Evolutionary conservation across 2,329 filamentous ascomycete species (phyloP).

Genomic region (Tolypocladium ovalisporum): DNA sequence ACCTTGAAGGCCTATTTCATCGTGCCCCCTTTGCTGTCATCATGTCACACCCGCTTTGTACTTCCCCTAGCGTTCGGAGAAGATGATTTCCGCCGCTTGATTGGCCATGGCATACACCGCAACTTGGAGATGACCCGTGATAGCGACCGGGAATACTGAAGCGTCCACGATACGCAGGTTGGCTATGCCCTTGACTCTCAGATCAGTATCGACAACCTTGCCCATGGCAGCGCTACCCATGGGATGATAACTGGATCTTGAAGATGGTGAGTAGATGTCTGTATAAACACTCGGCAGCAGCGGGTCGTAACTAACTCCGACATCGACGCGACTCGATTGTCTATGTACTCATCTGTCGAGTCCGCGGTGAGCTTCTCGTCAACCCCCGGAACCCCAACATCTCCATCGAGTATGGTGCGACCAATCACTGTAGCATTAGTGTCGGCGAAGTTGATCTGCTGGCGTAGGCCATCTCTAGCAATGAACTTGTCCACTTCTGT

Average conservation of each 20-base stretch:
- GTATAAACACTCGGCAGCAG: neutral
- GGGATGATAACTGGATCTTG: constrained; percentile 15
- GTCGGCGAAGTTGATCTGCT: constrained; percentile 10
- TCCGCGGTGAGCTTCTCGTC: constrained; percentile 8
- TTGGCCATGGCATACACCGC: constrained; percentile 46
- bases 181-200: constrained; percentile 24
- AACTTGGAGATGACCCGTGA: constrained; percentile 30
- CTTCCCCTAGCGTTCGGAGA: neutral
- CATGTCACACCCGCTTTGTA: neutral
- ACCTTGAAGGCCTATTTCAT: no score
- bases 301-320: neutral
- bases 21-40: neutral
- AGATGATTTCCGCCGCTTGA: constrained; percentile 32
- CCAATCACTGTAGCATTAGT: constrained; percentile 8
- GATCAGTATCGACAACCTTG: constrained; percentile 31
- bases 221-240: constrained; percentile 21
- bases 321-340: constrained; percentile 9
- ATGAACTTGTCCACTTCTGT: constrained; percentile 19
- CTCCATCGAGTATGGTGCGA: constrained; percentile 12
- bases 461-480: constrained; percentile 10
- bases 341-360: constrained; percentile 17
- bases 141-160: constrained; percentile 21
- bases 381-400: constrained; percentile 7
- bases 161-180: constrained; percentile 28
- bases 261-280: neutral